Conservation (phyloP, 805 yeast species). For the Diddensiella caesifluorescens region DNA sequence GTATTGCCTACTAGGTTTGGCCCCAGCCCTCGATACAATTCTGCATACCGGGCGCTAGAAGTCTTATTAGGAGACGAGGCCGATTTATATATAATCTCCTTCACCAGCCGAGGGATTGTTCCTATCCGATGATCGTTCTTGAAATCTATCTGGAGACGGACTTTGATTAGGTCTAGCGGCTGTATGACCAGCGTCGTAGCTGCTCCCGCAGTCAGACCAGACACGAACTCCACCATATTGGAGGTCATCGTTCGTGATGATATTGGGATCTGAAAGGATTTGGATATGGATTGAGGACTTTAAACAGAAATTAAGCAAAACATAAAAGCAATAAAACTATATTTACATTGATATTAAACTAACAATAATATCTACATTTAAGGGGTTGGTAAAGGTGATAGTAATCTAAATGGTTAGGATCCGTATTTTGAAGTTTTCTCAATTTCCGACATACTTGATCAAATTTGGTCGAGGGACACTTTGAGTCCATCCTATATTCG, state of each 20-base stretch:
- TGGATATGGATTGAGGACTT: neutral
- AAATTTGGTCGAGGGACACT: constrained; percentile 80
- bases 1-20: constrained; percentile 83
- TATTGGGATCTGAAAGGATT: constrained; percentile 1
- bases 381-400: constrained; percentile 77
- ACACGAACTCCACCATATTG: constrained; percentile 43
- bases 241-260: too few species aligned
- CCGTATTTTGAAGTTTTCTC: neutral
- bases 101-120: constrained; percentile 6
- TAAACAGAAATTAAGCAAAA: constrained; percentile 1
- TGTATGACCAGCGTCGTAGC: constrained; percentile 76
- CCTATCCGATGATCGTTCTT: neutral
- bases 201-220: constrained; percentile 80
- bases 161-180: constrained; percentile 82
- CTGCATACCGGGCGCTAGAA: constrained; percentile 20
- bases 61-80: constrained; percentile 5
- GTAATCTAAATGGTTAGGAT: constrained; percentile 37
- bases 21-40: constrained; percentile 65
- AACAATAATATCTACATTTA: constrained; percentile 30
- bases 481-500: constrained; percentile 53
- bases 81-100: constrained; percentile 3
- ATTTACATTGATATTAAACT: neutral
- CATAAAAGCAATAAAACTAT: neutral
- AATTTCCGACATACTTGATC: constrained; percentile 40
- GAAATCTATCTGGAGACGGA: constrained; percentile 64